Percentiles rank a stretch among this genome's conserved stretches.
These are phyloP conservation scores for Candida frijolesensis DNA, from an alignment of 1,139 yeast species.

Conservation along the genomic window DNA sequence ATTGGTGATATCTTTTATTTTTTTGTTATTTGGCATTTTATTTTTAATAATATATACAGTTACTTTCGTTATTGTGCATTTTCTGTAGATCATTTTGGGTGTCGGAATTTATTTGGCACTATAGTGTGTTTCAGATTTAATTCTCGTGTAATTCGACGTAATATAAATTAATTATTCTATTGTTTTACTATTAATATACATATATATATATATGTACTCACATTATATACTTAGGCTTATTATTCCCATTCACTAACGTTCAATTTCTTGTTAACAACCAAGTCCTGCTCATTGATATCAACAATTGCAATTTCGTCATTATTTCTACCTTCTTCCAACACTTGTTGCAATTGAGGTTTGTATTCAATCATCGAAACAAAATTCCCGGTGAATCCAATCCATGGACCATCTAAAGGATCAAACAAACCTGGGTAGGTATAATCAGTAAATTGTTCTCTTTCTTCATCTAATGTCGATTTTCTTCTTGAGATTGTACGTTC, in stretches of 20 bases:
- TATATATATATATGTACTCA: background rate
- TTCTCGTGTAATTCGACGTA: too few relatives aligned
- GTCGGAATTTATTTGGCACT: too few relatives aligned
- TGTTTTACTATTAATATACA: too few relatives aligned
- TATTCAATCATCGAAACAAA: slow-evolving; percentile 44
- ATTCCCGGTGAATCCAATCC: slow-evolving; percentile 61
- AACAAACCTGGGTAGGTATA: slow-evolving; percentile 52
- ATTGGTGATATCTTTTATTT: background rate
- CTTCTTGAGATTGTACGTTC: slow-evolving; percentile 23
- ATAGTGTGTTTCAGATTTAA: too few relatives aligned
- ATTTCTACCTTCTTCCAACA: slow-evolving; percentile 11
- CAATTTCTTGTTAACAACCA: slow-evolving; percentile 33
- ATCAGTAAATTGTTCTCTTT: slow-evolving; percentile 51
- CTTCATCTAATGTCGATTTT: slow-evolving; percentile 56
- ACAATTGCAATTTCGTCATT: slow-evolving; percentile 15
- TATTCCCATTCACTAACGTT: slow-evolving; percentile 51
- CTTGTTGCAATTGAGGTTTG: slow-evolving; percentile 15
- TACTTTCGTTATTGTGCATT: background rate
- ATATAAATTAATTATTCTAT: too few relatives aligned
- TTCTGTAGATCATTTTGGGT: background rate
- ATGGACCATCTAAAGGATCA: slow-evolving; percentile 56
- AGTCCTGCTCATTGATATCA: slow-evolving; percentile 26
- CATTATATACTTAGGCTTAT: background rate
- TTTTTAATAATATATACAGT: background rate
- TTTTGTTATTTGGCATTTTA: background rate